Evolutionary conservation across 2,329 filamentous ascomycete species (phyloP), one percentile per base, ranked within the genome.

Genomic region (Sporothrix brunneoviolacea): DNA sequence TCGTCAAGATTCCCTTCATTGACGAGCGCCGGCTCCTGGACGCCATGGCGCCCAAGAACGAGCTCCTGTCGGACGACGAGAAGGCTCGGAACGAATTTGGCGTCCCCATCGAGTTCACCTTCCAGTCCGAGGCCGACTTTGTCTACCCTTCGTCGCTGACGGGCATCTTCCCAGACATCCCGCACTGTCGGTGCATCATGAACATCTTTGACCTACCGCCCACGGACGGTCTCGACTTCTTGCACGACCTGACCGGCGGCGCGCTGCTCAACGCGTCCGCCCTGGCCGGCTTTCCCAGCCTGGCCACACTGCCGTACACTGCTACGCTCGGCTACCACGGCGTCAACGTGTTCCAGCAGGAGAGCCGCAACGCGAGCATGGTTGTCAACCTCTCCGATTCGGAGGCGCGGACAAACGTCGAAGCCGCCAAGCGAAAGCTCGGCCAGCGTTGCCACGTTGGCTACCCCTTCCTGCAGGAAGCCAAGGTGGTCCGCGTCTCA

Each of bases 1-100:
- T 98, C 33, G 90, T 98, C 57, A 98, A 97, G 68, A 98, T 98
- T 62, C 93, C 93, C 0, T 98, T 98, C 68, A 98, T 98, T 56
- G 89, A 98, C 52, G 91, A 98, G 66, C 82, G 85, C 60, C 82
- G 93, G 22, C 73, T 98, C 3, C 74, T 98, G 50, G 70, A 75
- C 33, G 93, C 91, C 8, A 96, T 98, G 87, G 84, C 77, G 15
- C 83, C 90, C 7, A 90, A 85, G 64, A 91, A 97, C 57, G 73
- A 83, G 37, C 70, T 86, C 2, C 74, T 98, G n/a, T 81, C 81
- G 3, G 77, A 83, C 3, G 88, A 85, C 2, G 89, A 98, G 65
- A 86, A 83, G 63, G 73, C 77, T 15, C 82, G 94, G 54, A 98
- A 98, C 64, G 84, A 84, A 44, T 98, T 96, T 64, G 91, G 91